A percentile compares a stretch with the other conserved stretches of the same genome.
Evolutionary conservation across 352 stramenopile species (phyloP).

Genomic region (Aphanomyces cochlioides): DNA sequence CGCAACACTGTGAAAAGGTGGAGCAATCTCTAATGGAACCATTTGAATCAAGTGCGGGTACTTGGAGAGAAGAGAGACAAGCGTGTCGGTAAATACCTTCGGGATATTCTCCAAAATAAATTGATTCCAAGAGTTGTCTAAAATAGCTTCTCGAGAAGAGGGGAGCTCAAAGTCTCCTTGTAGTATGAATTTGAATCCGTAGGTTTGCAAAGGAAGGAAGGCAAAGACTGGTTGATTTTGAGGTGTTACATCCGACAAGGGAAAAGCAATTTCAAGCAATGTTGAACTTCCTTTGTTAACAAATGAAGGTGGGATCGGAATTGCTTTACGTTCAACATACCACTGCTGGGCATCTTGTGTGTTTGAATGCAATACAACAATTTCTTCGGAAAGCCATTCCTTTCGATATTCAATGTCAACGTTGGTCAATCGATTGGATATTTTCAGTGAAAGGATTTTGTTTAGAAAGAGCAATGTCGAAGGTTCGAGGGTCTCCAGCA

Average conservation of each 20-base stretch:
- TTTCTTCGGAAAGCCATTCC: not conserved
- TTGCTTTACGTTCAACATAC: not conserved
- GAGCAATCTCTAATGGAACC: slow-evolving; percentile 17
- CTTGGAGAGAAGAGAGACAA: slow-evolving; percentile 15
- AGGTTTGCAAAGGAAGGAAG: slow-evolving; percentile 74
- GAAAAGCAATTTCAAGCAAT: slow-evolving; percentile 19
- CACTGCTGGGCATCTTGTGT: not conserved
- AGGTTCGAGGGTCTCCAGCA: slow-evolving; percentile 63
- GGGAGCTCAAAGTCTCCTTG: slow-evolving; percentile 84
- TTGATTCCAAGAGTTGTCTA: slow-evolving; percentile 85
- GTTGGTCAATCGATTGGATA: slow-evolving; percentile 44
- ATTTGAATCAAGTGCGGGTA: slow-evolving; percentile 29
- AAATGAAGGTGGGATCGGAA: not conserved
- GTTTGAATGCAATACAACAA: slow-evolving; percentile 14
- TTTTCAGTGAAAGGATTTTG: slow-evolving; percentile 58
- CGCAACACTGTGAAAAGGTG: slow-evolving; percentile 16
- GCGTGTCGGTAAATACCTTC: slow-evolving; percentile 38
- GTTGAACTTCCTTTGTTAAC: slow-evolving; percentile 1
- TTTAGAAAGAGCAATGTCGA: slow-evolving; percentile 78
- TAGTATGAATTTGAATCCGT: slow-evolving; percentile 81
- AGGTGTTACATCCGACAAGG: not conserved
- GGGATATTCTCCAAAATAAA: slow-evolving; percentile 77
- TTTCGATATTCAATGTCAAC: slow-evolving; percentile 42
- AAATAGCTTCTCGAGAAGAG: slow-evolving; percentile 79
- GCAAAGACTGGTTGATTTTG: slow-evolving; percentile 72